Evolutionary conservation across 305 asterid genomes (phyloP).

Genomic region (Fraxinus nigra): DNA sequence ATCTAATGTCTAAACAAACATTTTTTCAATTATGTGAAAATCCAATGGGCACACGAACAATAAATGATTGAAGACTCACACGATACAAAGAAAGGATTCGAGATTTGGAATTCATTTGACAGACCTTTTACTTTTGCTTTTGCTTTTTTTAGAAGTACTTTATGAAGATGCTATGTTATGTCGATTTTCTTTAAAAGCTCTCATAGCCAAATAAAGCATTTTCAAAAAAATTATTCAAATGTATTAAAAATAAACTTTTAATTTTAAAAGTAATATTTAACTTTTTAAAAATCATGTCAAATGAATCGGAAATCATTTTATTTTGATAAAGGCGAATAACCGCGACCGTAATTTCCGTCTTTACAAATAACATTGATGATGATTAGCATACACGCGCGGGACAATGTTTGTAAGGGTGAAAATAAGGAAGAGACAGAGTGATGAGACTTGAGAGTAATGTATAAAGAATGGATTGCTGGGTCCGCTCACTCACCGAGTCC

Average conservation of each 20-base stretch:
- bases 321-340: neutral
- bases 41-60: neutral
- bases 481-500: conserved; percentile 21
- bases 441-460: conserved; percentile 33
- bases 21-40: neutral
- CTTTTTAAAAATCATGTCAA: no score
- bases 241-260: no score
- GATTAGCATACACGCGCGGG: conserved; percentile 15
- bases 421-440: conserved; percentile 24
- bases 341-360: neutral
- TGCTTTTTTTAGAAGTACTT: no score
- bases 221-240: no score
- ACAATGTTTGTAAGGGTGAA: neutral
- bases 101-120: neutral
- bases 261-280: no score
- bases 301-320: neutral
- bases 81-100: neutral
- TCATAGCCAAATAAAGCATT: neutral
- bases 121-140: no score
- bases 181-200: neutral
- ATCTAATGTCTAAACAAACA: no score
- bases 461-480: conserved; percentile 21
- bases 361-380: neutral
- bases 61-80: neutral
- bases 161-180: neutral